Percentiles rank a stretch among this genome's conserved stretches.
phyloP scores from a whole-genome alignment of 2,329 filamentous ascomycete species.

The Ascochyta viciae-villosae region DNA sequence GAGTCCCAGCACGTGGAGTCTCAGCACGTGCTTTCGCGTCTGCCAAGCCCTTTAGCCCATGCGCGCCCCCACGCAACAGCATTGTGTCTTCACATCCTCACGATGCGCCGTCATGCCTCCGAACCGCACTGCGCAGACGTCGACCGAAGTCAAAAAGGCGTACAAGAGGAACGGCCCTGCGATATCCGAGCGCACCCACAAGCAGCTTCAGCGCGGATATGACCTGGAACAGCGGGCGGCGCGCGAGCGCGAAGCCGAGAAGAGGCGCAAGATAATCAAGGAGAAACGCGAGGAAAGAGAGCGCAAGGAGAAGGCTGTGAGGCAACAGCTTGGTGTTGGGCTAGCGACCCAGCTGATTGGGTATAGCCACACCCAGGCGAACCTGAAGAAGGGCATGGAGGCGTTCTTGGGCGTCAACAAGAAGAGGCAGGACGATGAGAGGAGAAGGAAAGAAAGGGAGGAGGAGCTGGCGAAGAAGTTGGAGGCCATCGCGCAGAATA shows the following conservation, averaged over 20 bases:
- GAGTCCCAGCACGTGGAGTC: background rate
- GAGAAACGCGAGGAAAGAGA: slow-evolving; percentile 44
- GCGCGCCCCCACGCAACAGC: background rate
- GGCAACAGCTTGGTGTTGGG: slow-evolving; percentile 42
- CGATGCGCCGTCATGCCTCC: slow-evolving; percentile 34
- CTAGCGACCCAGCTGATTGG: slow-evolving; percentile 49
- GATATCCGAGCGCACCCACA: slow-evolving; percentile 35
- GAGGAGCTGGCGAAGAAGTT: slow-evolving; percentile 29
- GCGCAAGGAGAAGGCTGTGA: slow-evolving; percentile 37
- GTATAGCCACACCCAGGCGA: slow-evolving; percentile 48
- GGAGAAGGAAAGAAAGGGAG: slow-evolving; percentile 24
- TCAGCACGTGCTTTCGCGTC: background rate
- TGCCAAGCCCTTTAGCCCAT: background rate
- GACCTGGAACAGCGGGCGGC: slow-evolving; percentile 45
- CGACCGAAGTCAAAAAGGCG: slow-evolving; percentile 43
- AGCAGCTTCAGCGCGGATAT: slow-evolving; percentile 40
- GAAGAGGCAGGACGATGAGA: slow-evolving; percentile 30
- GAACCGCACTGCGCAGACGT: slow-evolving; percentile 42
- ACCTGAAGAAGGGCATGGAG: slow-evolving; percentile 49
- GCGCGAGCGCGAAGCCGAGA: slow-evolving; percentile 42
- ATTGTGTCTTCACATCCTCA: background rate
- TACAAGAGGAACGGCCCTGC: slow-evolving; percentile 40
- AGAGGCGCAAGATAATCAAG: slow-evolving; percentile 36
- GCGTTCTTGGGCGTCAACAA: slow-evolving; percentile 41
- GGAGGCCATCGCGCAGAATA: slow-evolving; percentile 28